Conservation (phyloP, 176 grass and related monocot species). For the Aechmea fasciata region DNA sequence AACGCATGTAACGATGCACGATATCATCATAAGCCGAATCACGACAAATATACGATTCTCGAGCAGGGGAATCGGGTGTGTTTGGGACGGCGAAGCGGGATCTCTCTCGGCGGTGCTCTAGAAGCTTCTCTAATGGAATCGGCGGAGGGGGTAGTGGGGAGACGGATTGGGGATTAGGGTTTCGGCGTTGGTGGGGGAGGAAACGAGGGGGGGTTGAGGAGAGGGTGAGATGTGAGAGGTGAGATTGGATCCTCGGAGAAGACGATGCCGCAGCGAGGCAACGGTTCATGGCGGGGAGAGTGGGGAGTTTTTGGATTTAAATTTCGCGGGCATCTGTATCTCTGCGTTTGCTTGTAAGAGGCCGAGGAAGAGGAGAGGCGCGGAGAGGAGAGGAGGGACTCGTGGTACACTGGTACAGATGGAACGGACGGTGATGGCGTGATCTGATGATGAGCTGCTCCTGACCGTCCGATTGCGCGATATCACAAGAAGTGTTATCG, state of each 20-base stretch:
- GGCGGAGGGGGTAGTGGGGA: not conserved
- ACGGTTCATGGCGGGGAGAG: not conserved
- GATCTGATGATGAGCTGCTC: not conserved
- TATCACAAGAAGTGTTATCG: too few species aligned
- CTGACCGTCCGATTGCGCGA: too few species aligned
- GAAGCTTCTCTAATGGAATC: not conserved
- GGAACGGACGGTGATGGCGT: not conserved
- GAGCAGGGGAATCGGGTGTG: not conserved
- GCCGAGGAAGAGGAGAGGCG: not conserved
- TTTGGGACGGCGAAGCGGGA: not conserved
- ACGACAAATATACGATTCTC: not conserved
- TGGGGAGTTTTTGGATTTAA: not conserved
- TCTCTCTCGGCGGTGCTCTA: not conserved
- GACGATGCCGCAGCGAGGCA: not conserved
- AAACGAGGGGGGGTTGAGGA: not conserved
- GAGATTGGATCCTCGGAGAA: not conserved
- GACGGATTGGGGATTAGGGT: not conserved
- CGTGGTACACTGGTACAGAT: not conserved
- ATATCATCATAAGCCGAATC: slow-evolving; percentile 14
- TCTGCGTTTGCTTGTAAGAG: not conserved
- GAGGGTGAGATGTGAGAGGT: not conserved
- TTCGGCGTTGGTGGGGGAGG: not conserved
- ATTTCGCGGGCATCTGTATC: not conserved
- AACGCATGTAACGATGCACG: slow-evolving; percentile 12
- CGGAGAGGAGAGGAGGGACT: not conserved